Conservation (phyloP, 164 flowering plant species). For the Vitis rotundifolia region DNA sequence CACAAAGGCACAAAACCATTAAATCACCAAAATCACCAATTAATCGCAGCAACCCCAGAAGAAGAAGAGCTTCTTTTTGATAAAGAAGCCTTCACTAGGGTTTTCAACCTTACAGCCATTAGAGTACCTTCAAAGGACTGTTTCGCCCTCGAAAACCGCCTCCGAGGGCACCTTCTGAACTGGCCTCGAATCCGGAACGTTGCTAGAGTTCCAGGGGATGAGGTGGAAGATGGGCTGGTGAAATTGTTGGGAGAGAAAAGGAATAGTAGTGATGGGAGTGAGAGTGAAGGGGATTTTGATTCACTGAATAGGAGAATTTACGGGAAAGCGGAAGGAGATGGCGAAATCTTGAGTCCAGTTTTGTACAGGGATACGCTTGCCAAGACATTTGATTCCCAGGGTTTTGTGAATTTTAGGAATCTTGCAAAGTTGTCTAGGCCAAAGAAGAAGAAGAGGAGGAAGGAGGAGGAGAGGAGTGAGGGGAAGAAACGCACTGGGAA, state of each 20-base stretch:
- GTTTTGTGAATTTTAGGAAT: slow-evolving; percentile 69
- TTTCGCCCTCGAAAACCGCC: slow-evolving; percentile 63
- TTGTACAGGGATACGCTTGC: slow-evolving; percentile 78
- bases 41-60: not conserved
- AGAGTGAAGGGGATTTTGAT: slow-evolving; percentile 28
- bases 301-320: slow-evolving; percentile 48
- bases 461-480: slow-evolving; percentile 13
- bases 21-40: slow-evolving; percentile 3
- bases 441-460: slow-evolving; percentile 47
- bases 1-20: slow-evolving; percentile 48
- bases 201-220: slow-evolving; percentile 87
- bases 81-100: slow-evolving; percentile 58
- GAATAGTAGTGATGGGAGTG: not conserved
- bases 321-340: slow-evolving; percentile 66
- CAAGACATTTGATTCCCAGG: slow-evolving; percentile 60
- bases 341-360: slow-evolving; percentile 56
- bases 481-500: slow-evolving; percentile 35
- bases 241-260: slow-evolving; percentile 12
- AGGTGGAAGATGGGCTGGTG: slow-evolving; percentile 51
- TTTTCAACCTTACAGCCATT: slow-evolving; percentile 70
- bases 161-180: slow-evolving; percentile 87
- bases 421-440: slow-evolving; percentile 87
- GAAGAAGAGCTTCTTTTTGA: slow-evolving; percentile 29
- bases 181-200: slow-evolving; percentile 94
- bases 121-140: slow-evolving; percentile 77